Percentiles rank a stretch among this genome's conserved stretches.
Evolutionary conservation across 2,329 filamentous ascomycete genomes (phyloP).

Genomic region (Fusarium xyrophilum): DNA sequence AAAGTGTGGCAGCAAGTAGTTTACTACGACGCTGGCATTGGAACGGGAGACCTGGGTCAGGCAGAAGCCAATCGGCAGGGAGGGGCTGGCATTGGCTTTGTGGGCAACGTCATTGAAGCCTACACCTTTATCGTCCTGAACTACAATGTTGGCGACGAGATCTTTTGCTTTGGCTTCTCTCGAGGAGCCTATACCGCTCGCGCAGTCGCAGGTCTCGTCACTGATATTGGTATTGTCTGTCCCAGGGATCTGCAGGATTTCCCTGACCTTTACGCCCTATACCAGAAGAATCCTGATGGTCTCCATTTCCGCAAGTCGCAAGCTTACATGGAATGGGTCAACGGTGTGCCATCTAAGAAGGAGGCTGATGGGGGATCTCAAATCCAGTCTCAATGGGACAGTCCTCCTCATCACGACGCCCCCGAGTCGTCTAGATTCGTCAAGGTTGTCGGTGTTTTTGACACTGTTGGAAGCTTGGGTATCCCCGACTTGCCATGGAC

Average conservation of each 20-base stretch:
- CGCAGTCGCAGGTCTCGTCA: conserved; percentile 43
- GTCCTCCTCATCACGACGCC: conserved; percentile 34
- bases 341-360: conserved; percentile 29
- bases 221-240: conserved; percentile 40
- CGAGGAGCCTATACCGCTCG: conserved; percentile 49
- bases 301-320: conserved; percentile 34
- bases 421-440: conserved; percentile 31
- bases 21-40: conserved; percentile 49
- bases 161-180: conserved; percentile 48
- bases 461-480: conserved; percentile 39
- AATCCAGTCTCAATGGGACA: conserved; percentile 24
- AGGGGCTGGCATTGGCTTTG: conserved; percentile 40
- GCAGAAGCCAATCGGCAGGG: conserved; percentile 31
- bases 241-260: conserved; percentile 40
- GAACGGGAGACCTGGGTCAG: conserved; percentile 32
- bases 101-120: conserved; percentile 45
- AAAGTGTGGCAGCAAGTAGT: conserved; percentile 47
- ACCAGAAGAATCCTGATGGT: conserved; percentile 34
- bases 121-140: conserved; percentile 50
- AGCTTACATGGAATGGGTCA: conserved; percentile 36
- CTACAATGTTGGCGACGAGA: conserved; percentile 43
- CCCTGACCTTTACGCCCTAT: conserved; percentile 35
- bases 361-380: conserved; percentile 14
- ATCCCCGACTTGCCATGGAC: conserved; percentile 38
- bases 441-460: conserved; percentile 38